phyloP scores from a whole-genome alignment of 352 stramenopile genomes.

The Globisporangium radiosum region DNA sequence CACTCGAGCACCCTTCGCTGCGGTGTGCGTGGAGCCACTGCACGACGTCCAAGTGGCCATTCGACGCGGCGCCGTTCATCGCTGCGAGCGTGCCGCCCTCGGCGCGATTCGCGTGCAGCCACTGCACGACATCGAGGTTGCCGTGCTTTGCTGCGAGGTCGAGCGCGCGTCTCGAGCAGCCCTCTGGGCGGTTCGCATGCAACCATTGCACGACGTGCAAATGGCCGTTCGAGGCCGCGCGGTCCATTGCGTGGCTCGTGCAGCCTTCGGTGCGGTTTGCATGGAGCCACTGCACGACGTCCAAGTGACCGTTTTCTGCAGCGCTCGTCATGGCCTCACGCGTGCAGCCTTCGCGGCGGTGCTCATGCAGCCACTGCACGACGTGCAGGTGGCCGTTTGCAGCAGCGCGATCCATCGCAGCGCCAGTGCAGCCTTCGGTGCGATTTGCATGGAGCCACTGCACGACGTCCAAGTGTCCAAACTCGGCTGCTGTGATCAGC shows the following conservation, averaged over 20 bases:
- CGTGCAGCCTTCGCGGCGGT: conserved; percentile 31
- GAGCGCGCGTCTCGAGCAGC: conserved; percentile 36
- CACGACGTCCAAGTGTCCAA: conserved; percentile 25
- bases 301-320: conserved; percentile 23
- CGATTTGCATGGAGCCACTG: conserved; percentile 26
- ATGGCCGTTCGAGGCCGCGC: conserved; percentile 35
- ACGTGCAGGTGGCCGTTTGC: conserved; percentile 30
- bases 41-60: conserved; percentile 46
- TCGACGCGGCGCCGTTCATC: conserved; percentile 37
- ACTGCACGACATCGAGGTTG: conserved; percentile 41
- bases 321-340: conserved; percentile 33
- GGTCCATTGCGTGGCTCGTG: conserved; percentile 35
- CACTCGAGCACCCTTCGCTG: conserved; percentile 29
- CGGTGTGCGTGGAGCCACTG: conserved; percentile 43
- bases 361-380: conserved; percentile 30
- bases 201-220: conserved; percentile 43
- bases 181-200: conserved; percentile 26
- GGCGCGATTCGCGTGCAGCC: conserved; percentile 31
- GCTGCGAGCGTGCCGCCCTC: conserved; percentile 36
- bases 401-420: conserved; percentile 33
- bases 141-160: conserved; percentile 42
- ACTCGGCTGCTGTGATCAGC: conserved; percentile 29
- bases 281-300: conserved; percentile 35
- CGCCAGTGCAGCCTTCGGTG: conserved; percentile 19
- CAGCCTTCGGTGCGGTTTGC: conserved; percentile 28